Evolutionary conservation across 2,329 filamentous ascomycete genomes (phyloP).

Genomic region (Lasiodiplodia sp.): DNA sequence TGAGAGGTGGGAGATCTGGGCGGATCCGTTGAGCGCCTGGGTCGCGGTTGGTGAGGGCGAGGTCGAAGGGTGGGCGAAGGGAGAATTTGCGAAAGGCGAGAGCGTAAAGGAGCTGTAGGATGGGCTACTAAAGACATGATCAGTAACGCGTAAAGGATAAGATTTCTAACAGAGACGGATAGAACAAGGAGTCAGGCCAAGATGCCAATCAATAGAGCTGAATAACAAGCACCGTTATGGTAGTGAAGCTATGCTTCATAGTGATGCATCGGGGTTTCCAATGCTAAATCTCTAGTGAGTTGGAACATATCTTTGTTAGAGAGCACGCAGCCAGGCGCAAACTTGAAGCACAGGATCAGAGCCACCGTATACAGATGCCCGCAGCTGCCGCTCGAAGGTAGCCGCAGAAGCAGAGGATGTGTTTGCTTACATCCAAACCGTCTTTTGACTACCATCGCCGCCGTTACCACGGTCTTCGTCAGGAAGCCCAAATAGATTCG

Average conservation of each 20-base stretch:
- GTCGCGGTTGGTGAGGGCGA: slow-evolving; percentile 15
- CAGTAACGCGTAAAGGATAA: background rate
- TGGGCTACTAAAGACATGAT: background rate
- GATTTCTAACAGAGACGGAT: background rate
- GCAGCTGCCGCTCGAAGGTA: no score
- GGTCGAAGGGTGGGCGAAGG: slow-evolving; percentile 22
- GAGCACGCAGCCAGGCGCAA: background rate
- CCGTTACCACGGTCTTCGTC: no score
- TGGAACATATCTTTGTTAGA: background rate
- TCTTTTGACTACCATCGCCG: no score
- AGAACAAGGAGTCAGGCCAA: background rate
- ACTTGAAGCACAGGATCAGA: background rate
- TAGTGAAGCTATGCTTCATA: background rate
- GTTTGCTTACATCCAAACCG: no score
- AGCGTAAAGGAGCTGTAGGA: background rate
- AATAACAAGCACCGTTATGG: background rate
- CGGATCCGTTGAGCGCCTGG: slow-evolving; percentile 29
- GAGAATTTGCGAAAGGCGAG: background rate
- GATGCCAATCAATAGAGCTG: background rate
- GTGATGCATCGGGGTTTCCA: background rate
- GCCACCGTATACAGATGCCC: no score
- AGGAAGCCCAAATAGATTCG: no score
- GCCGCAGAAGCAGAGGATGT: no score
- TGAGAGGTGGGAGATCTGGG: slow-evolving; percentile 25
- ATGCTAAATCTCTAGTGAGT: background rate